A percentile compares a stretch with the other conserved stretches of the same genome.
Conservation (phyloP, 2,329 filamentous ascomycete species). For the Xylaria sp. region DNA sequence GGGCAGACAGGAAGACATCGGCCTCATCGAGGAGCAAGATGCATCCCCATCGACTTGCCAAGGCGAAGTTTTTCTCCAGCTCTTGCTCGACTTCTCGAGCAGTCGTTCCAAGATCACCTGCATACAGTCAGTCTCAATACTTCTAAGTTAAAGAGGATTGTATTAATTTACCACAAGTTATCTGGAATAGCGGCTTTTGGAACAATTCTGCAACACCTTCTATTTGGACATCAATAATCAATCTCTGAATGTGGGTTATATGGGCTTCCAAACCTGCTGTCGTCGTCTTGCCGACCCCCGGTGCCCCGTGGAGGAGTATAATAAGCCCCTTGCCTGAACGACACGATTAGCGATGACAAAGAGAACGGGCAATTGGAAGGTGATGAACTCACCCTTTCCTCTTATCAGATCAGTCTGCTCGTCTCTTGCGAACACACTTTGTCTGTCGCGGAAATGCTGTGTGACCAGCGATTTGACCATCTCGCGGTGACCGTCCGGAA, state of each 20-base stretch:
- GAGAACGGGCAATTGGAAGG: background rate
- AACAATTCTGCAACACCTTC: conserved; percentile 36
- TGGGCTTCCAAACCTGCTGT: conserved; percentile 34
- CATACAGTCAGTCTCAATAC: background rate
- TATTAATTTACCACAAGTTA: conserved; percentile 39
- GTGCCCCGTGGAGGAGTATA: conserved; percentile 38
- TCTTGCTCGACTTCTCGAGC: conserved; percentile 44
- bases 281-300: conserved; percentile 38
- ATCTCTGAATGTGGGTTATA: background rate
- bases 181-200: conserved; percentile 36
- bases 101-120: conserved; percentile 50
- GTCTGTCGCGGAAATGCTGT: conserved; percentile 49
- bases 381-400: conserved; percentile 47
- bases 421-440: conserved; percentile 19
- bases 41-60: conserved; percentile 37
- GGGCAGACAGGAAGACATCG: conserved; percentile 36
- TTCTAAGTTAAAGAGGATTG: no score
- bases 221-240: background rate
- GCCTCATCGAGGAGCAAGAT: conserved; percentile 40
- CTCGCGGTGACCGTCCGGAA: conserved; percentile 40
- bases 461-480: conserved; percentile 48
- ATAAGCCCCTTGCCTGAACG: conserved; percentile 39
- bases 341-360: background rate
- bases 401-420: conserved; percentile 48
- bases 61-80: conserved; percentile 39